phyloP scores from a whole-genome alignment of 192 early-diverging fungal genomes.

The Chytriomyces sp. region DNA sequence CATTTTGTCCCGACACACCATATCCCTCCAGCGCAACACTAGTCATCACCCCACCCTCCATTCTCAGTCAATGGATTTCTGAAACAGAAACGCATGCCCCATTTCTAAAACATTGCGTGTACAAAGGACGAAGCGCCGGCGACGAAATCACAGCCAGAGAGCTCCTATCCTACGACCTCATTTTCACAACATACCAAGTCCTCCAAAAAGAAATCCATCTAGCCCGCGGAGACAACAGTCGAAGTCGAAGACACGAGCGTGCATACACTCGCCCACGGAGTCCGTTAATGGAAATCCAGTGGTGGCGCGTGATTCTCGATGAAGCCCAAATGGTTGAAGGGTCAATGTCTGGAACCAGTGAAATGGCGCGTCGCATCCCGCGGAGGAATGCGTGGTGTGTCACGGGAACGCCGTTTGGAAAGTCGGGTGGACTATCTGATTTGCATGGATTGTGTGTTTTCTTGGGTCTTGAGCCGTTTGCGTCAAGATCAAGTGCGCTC shows the following conservation, averaged over 20 bases:
- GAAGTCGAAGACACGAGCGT: constrained; percentile 45
- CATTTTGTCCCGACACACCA: neutral
- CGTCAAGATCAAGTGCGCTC: constrained; percentile 1
- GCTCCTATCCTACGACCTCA: constrained; percentile 56
- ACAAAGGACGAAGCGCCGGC: constrained; percentile 41
- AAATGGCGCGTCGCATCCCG: constrained; percentile 64
- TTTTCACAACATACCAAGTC: constrained; percentile 65
- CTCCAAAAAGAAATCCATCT: constrained; percentile 62
- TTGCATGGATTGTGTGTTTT: constrained; percentile 61
- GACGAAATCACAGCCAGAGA: constrained; percentile 25
- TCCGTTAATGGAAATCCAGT: constrained; percentile 55
- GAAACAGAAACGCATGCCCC: constrained; percentile 65
- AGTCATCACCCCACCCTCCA: constrained; percentile 66
- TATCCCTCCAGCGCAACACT: constrained; percentile 53
- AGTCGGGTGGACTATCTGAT: constrained; percentile 47
- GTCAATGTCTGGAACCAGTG: constrained; percentile 47
- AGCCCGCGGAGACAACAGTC: constrained; percentile 43
- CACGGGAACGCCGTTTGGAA: constrained; percentile 64
- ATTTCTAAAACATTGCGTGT: constrained; percentile 43
- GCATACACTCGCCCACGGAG: constrained; percentile 46
- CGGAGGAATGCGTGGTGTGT: constrained; percentile 67
- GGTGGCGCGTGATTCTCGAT: constrained; percentile 70
- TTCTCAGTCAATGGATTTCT: constrained; percentile 68
- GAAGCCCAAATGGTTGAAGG: constrained; percentile 74
- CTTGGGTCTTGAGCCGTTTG: constrained; percentile 47